These are phyloP conservation scores for Picochlorum sp. DNA, from an alignment of 139 green algal genomes.

Conservation along the genomic window DNA sequence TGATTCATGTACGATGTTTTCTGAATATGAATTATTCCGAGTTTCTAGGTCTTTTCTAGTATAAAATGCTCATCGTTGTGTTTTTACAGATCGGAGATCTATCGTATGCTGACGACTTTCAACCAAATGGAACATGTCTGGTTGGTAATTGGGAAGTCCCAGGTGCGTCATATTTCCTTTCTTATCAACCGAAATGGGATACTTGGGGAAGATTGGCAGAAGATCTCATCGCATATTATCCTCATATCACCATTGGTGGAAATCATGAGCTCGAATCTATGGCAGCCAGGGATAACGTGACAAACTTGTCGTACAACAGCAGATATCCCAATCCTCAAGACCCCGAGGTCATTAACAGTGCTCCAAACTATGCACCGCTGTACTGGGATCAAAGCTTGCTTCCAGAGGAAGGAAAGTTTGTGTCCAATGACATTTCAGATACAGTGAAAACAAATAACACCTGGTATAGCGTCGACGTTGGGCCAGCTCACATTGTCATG, in stretches of 20 bases:
- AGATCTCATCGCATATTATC: not conserved
- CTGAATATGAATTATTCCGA: no score
- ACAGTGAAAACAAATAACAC: not conserved
- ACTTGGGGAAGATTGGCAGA: not conserved
- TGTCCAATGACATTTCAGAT: not conserved
- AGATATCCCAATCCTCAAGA: not conserved
- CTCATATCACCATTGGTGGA: not conserved
- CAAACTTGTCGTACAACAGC: not conserved
- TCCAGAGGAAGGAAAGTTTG: not conserved
- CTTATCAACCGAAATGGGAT: not conserved
- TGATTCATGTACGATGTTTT: not conserved
- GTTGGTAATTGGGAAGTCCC: not conserved
- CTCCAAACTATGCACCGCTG: not conserved
- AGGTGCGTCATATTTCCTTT: not conserved
- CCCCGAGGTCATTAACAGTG: not conserved
- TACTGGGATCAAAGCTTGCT: not conserved
- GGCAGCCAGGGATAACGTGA: not conserved
- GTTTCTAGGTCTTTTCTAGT: no score
- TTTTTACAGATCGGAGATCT: not conserved
- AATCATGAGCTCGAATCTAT: not conserved
- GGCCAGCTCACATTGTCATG: not conserved
- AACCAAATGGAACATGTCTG: not conserved
- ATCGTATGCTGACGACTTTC: not conserved
- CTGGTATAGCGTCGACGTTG: not conserved
- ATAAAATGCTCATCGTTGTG: no score